Base-by-base conservation (phyloP, 2,329 filamentous ascomycete genomes). In the Monilinia aucupariae region DNA sequence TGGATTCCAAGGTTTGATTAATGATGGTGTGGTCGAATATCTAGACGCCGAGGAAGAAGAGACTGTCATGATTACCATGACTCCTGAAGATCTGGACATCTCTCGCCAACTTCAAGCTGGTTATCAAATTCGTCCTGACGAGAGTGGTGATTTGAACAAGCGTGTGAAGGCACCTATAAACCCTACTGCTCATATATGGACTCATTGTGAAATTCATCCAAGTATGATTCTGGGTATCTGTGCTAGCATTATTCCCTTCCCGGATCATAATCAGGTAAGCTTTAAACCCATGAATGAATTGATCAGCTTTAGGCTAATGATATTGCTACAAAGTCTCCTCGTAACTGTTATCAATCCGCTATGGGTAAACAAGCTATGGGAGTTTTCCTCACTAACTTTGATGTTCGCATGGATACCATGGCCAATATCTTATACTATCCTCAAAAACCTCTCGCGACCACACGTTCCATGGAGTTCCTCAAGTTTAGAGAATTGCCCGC, bases 291-390 rank as follows among this genome's bases (percentile, higher is more conserved):
- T 34, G 25, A 9, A 65, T 58, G 64, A 51, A 25, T 43, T 41
- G 45, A 17, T 56, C 34, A 48, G 50, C 37, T 67, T 48, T 50
- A 58, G 70, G 66, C 74, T 81, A 73, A 80, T 69, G 45, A 53
- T 54, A 12, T 73, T 54, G 49, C 58, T 50, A 51, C 51, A 39
- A 56, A 96, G 84, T 97, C 93, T 67, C 94, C 94, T 69, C 89
- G 94, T 89, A 99, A 99, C 75, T 97, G 93, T 4, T 99, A 97
- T 77, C 93, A 97, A 78, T 97, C 93, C 72, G 94, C 94, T 74
- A 99, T 99, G 94, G 94, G 96, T 81, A 99, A 99, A 79, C 94
- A 99, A 84, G 94, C 94, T 66, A 99, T 99, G 96, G 94, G 96
- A 74, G 92, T 97, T 71, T 97, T 96, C 80, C 82, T 99, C 63